phyloP scores from a whole-genome alignment of 2,329 filamentous ascomycete genomes.

The Alternaria angustiovoidea region DNA sequence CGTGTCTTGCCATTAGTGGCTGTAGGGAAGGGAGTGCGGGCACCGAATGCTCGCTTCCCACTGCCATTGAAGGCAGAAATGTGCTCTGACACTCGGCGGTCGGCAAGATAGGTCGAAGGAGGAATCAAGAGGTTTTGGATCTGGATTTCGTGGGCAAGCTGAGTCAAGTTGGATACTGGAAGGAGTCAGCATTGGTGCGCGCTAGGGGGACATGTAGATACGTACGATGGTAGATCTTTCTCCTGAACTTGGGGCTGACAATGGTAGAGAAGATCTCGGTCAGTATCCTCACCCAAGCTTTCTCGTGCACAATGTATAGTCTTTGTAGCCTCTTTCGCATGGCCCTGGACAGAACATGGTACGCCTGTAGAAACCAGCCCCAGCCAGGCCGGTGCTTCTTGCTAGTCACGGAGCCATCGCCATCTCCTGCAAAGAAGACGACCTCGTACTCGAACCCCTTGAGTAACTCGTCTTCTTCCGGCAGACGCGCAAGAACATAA shows the following conservation, averaged over 20 bases:
- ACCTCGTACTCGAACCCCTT: constrained; percentile 64
- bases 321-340: constrained; percentile 64
- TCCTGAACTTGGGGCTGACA: constrained; percentile 64
- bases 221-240: constrained; percentile 64
- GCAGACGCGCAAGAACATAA: constrained; percentile 63
- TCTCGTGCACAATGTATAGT: constrained; percentile 66
- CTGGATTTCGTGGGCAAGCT: constrained; percentile 59
- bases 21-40: constrained; percentile 58
- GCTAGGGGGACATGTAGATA: not conserved
- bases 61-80: constrained; percentile 58
- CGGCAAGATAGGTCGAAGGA: constrained; percentile 62
- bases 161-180: constrained; percentile 59
- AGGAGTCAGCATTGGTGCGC: constrained; percentile 18
- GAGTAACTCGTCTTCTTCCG: constrained; percentile 63
- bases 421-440: constrained; percentile 65
- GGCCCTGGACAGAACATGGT: constrained; percentile 63
- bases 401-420: constrained; percentile 54
- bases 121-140: constrained; percentile 64
- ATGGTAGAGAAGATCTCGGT: constrained; percentile 65
- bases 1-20: constrained; percentile 55
- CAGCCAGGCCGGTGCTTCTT: constrained; percentile 61
- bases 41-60: constrained; percentile 57
- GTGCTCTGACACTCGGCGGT: constrained; percentile 59
- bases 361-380: constrained; percentile 66
- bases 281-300: constrained; percentile 64